Evolutionary conservation across 2,329 filamentous ascomycete genomes (phyloP).

Genomic region (Ophiostoma piceae): DNA sequence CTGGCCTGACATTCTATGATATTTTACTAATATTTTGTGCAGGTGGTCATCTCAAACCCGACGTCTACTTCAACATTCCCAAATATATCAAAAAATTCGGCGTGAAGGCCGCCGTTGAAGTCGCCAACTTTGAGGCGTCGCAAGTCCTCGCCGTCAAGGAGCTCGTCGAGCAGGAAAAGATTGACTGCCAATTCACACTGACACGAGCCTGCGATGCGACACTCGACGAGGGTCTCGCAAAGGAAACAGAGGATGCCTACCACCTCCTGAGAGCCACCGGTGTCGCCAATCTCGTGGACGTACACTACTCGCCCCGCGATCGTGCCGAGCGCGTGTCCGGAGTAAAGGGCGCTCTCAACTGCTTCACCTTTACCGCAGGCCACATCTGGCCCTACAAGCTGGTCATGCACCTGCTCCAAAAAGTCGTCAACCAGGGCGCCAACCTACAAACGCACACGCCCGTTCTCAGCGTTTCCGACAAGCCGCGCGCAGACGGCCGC

Average conservation of each 20-base stretch:
- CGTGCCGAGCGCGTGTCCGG: neutral
- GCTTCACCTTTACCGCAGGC: neutral
- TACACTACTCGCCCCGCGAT: neutral
- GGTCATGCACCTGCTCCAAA: neutral
- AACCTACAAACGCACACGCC: neutral
- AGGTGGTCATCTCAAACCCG: slow-evolving; percentile 6
- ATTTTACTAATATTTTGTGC: neutral
- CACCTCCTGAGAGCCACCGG: neutral
- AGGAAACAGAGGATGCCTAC: neutral
- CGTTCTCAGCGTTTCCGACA: neutral
- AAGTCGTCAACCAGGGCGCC: neutral
- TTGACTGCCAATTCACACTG: neutral
- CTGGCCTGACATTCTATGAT: neutral
- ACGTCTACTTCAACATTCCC: neutral
- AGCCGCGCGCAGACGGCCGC: neutral
- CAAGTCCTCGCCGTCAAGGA: neutral
- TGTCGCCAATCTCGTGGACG: neutral
- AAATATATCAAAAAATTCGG: neutral
- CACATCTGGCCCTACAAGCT: neutral
- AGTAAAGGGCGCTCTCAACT: neutral
- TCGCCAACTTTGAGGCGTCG: neutral
- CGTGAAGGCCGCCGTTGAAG: neutral
- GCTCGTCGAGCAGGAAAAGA: neutral
- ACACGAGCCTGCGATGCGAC: neutral
- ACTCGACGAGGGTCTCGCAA: neutral